Base-by-base conservation (phyloP, 768 basidiomycete genomes). In the Rhizopogon salebrosus region DNA sequence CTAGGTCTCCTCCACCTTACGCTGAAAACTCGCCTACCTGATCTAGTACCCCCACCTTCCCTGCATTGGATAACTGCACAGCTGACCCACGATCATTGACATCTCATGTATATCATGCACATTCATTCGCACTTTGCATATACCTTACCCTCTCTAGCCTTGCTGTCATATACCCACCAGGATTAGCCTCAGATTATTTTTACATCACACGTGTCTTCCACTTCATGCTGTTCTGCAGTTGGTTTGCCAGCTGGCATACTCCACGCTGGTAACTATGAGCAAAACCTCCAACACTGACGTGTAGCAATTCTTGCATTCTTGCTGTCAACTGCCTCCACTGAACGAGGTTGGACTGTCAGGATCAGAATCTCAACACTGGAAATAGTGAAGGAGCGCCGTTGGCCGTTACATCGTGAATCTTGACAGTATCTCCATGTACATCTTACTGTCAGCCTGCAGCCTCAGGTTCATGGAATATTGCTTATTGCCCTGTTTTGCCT, bases 91-190 rank as follows among this genome's bases (percentile, higher is more conserved):
- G 16, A 36, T 54, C 38, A 24, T n/a, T 48, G 13, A 52, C 57
- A 51, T 57, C 57, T 60, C 46, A 66, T 68, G 66, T 68, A 68
- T 57, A 60, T 41, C 20, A 66, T 63, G 24, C 41, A 68, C 68
- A 66, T 58, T 59, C 66, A 48, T 57, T 58, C 41, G 13, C 38
- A 54, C n/a, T 56, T 55, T 52, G 56, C 54, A 62, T 63, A 58
- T 50, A 11, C 52, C 48, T 34, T 31, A 46, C 31, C 31, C 31
- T 31, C 27, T 38, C 54, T 53, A 46, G 27, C 43, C 43, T 60
- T 57, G 56, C 26, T 62, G 66, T 68, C 54, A 7, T 51, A 68
- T 68, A 69, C 59, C 56, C 20, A 34, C 29, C 48, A 39, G 57
- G 53, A 59, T n/a, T 60, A 54, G 65, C 42, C 55, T 50, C 49